phyloP scores from a whole-genome alignment of 2,329 filamentous ascomycete genomes.

The Cryphonectria parasitica region DNA sequence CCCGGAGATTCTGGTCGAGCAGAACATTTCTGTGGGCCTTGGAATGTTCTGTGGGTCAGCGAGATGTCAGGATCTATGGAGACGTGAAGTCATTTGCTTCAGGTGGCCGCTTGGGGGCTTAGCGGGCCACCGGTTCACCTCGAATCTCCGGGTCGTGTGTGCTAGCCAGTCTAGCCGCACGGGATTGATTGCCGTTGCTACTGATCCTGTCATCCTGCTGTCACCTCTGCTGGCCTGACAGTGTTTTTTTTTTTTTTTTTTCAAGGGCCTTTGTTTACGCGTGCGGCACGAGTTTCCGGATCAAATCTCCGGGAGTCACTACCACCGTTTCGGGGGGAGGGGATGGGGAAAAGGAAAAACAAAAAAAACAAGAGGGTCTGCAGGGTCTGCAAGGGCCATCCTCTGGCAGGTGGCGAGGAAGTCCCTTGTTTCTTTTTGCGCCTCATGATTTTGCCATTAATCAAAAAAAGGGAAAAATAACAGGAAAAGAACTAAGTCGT shows the following conservation, averaged over 20 bases:
- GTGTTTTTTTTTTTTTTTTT: too few species aligned
- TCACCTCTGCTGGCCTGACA: neutral
- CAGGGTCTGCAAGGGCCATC: neutral
- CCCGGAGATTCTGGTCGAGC: conserved; percentile 1
- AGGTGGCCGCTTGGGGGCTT: conserved; percentile 14
- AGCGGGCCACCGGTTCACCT: conserved; percentile 12
- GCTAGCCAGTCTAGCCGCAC: conserved; percentile 7
- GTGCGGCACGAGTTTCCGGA: conserved; percentile 15
- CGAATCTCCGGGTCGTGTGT: conserved; percentile 15
- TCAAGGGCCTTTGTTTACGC: neutral
- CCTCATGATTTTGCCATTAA: conserved; percentile 1
- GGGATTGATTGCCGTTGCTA: conserved; percentile 2
- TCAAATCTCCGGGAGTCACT: conserved; percentile 17
- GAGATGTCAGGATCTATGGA: conserved; percentile 27
- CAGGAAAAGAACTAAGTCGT: neutral
- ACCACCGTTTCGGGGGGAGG: neutral
- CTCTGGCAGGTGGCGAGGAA: neutral
- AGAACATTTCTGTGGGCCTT: conserved; percentile 20
- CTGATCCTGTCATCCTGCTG: conserved; percentile 5
- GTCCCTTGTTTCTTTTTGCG: neutral
- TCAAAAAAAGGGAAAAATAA: neutral
- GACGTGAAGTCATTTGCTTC: conserved; percentile 20
- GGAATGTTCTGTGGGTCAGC: conserved; percentile 21
- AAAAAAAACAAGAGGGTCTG: neutral
- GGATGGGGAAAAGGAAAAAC: neutral